Evolutionary conservation across 1,284 basidiomycete species (phyloP).

Genomic region (Coniophora puteana): DNA sequence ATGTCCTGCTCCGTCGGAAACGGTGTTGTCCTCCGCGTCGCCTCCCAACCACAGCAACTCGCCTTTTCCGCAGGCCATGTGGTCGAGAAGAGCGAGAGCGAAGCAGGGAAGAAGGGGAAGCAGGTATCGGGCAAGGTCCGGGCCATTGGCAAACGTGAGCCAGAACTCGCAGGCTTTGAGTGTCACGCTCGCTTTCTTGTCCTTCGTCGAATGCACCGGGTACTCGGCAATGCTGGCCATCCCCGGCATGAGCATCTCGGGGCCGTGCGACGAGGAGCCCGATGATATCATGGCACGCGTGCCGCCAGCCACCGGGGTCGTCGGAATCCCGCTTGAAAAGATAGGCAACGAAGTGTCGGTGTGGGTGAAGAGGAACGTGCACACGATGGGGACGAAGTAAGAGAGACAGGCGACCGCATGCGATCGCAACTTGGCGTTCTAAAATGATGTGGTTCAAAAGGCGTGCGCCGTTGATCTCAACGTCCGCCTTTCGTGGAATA

Average conservation of each 20-base stretch:
- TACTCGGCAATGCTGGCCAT: constrained; percentile 96
- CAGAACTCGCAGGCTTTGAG: constrained; percentile 99
- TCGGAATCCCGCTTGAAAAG: constrained; percentile 96
- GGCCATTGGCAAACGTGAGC: constrained; percentile 98
- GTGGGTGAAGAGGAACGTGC: constrained; percentile 82
- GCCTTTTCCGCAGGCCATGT: constrained; percentile 97
- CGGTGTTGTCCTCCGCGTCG: constrained; percentile 86
- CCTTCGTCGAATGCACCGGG: constrained; percentile 98
- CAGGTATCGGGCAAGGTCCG: constrained; percentile 79
- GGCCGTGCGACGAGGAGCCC: constrained; percentile 87
- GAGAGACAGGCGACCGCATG: constrained; percentile 94
- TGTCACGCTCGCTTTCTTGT: constrained; percentile 93
- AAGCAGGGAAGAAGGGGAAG: constrained; percentile 85
- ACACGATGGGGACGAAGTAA: constrained; percentile 85
- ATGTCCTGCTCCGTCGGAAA: constrained; percentile 94
- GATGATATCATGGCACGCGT: constrained; percentile 95
- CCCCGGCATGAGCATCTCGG: constrained; percentile 96
- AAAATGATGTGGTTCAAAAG: constrained; percentile 93
- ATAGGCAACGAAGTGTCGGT: constrained; percentile 91
- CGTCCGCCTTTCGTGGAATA: constrained; percentile 92
- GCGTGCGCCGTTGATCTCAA: constrained; percentile 83
- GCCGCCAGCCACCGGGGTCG: constrained; percentile 88
- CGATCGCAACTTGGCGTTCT: constrained; percentile 84
- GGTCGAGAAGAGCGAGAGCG: constrained; percentile 90
- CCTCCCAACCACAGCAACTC: constrained; percentile 94